phyloP scores from a whole-genome alignment of 306 rosid genomes.

The barrel medic (Medicago truncatula) region MtrunA17r5.0-ANR NC_053047.1:8163001-8163500 shows the following conservation, averaged over 20 bases:
- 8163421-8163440: constrained; percentile 91
- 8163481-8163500: not conserved
- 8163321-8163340: constrained; percentile 43
- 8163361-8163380: constrained; percentile 28
- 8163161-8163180: constrained; percentile 27
- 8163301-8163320: constrained; percentile 48
- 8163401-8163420: constrained; percentile 81
- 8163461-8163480: constrained; percentile 28
- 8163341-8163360: constrained; percentile 46
- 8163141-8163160: constrained; percentile 41
- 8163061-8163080: not conserved
- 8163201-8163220: constrained; percentile 20
- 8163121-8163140: constrained; percentile 5
- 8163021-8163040: too few species aligned
- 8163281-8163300: constrained; percentile 53
- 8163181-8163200: constrained; percentile 38
- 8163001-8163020: too few species aligned
- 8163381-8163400: constrained; percentile 39
- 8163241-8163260: constrained; percentile 36
- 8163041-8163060: not conserved
- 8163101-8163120: not conserved
- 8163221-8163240: constrained; percentile 31
- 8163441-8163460: constrained; percentile 84
- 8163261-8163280: constrained; percentile 45
- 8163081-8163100: not conserved